Base-by-base conservation (phyloP, 306 rosid genomes). In the cucumber (Cucumis sativus) region DNA sequence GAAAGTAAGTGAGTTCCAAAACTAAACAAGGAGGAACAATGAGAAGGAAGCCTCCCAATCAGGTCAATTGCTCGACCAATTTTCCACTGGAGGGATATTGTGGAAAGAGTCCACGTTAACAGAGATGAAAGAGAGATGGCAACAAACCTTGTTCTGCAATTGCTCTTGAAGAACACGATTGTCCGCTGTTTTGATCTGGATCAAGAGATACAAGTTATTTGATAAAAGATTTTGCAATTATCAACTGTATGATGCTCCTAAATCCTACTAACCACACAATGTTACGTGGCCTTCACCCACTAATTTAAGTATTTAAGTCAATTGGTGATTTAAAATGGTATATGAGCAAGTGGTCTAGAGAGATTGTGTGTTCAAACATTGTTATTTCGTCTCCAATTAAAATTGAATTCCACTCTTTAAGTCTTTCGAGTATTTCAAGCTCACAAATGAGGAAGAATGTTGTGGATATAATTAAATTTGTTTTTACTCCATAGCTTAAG, bases 91-190 rank as follows among this genome's bases (percentile, higher is more conserved):
- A 55, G 55, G 54, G 61, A 79, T 51, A 43, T n/a, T 45, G 45
- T 30, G 61, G 39, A 66, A 40, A 73, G 20, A 70, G 78, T 52
- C 16, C 69, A 70, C 40, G 60, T 15, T 0, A 71, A 8, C 20
- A n/a, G 72, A 61, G 66, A 28, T 8, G 67, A 17, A 43, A 25
- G 20, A 58, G 66, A 70, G 21, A 40, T 74, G 17, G 77, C 62
- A 80, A 69, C 75, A 18, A 71, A 91, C 99, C 97, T 91, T 96
- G 84, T 89, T 86, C 81, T 91, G 87, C 81, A 96, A 88, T 81
- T 96, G 98, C 68, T 96, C 98, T 83, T 96, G 97, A 64, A 96
- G 99, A 51, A 96, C 87, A 51, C 98, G 98, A 68, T 96, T 92
- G 85, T 96, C 99, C 10, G 99, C 98, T 33, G 98, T 89, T 87